These are phyloP conservation scores for Fusarium oxysporum DNA, from an alignment of 2,329 filamentous ascomycete genomes.

Conservation along the genomic window DNA sequence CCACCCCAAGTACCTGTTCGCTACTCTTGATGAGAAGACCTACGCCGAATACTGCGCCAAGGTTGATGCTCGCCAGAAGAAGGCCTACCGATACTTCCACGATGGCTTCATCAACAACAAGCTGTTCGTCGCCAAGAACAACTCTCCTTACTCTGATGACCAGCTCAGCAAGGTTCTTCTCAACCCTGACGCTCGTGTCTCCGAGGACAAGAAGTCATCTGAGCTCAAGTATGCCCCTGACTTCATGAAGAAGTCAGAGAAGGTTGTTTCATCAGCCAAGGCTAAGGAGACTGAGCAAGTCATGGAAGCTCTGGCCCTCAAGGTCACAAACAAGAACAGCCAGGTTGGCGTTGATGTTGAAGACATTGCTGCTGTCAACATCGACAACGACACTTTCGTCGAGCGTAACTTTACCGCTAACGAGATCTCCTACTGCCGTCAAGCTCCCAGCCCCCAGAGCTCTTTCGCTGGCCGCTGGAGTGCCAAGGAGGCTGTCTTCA, in stretches of 20 bases:
- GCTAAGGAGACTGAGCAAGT: slow-evolving; percentile 76
- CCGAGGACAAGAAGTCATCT: slow-evolving; percentile 85
- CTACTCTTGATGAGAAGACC: slow-evolving; percentile 87
- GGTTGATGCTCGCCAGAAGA: slow-evolving; percentile 95
- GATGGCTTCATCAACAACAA: slow-evolving; percentile 98
- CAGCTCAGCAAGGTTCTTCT: slow-evolving; percentile 90
- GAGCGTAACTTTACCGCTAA: slow-evolving; percentile 90
- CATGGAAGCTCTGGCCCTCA: slow-evolving; percentile 80
- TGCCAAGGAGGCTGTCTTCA: slow-evolving; percentile 99
- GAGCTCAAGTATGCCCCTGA: slow-evolving; percentile 78
- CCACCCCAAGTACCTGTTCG: slow-evolving; percentile 95
- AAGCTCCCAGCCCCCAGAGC: slow-evolving; percentile 82
- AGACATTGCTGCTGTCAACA: slow-evolving; percentile 86
- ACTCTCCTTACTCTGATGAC: slow-evolving; percentile 89
- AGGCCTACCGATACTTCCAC: slow-evolving; percentile 98
- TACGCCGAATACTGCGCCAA: slow-evolving; percentile 87
- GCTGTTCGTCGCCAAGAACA: slow-evolving; percentile 94
- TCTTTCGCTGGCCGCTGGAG: slow-evolving; percentile 97
- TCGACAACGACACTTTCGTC: slow-evolving; percentile 93
- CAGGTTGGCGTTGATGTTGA: slow-evolving; percentile 96
- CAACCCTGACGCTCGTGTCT: slow-evolving; percentile 91
- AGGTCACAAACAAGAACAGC: slow-evolving; percentile 67
- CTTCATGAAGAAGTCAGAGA: slow-evolving; percentile 74
- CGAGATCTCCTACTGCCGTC: slow-evolving; percentile 88
- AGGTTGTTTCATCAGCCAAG: slow-evolving; percentile 61